Evolutionary conservation across 805 yeast genomes (phyloP).

Genomic region (Yarrowia phangngaensis): DNA sequence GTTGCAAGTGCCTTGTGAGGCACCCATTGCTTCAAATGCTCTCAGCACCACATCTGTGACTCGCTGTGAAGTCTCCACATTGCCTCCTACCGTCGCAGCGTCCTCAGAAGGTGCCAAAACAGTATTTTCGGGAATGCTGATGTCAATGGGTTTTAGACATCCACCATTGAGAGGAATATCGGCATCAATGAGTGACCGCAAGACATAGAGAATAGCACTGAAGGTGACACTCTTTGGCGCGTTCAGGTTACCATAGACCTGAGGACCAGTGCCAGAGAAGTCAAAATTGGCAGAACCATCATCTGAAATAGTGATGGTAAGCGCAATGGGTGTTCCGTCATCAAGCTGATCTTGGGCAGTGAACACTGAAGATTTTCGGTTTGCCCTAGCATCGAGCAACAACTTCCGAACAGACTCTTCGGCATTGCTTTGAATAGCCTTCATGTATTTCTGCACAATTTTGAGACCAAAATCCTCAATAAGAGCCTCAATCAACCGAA

Average conservation of each 20-base stretch:
- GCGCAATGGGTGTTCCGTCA: constrained; percentile 39
- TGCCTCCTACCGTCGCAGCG: constrained; percentile 93
- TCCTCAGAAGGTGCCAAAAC: constrained; percentile 71
- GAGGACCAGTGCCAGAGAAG: constrained; percentile 82
- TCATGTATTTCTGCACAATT: constrained; percentile 68
- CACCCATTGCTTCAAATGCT: constrained; percentile 87
- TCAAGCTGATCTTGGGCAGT: constrained; percentile 37
- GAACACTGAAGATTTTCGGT: constrained; percentile 37
- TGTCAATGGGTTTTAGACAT: constrained; percentile 72
- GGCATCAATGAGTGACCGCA: constrained; percentile 77
- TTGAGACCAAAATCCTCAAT: constrained; percentile 59
- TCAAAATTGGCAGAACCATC: constrained; percentile 70
- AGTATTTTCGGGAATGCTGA: constrained; percentile 59
- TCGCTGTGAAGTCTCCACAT: constrained; percentile 91
- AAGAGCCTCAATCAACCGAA: constrained; percentile 55
- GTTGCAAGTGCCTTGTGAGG: constrained; percentile 94
- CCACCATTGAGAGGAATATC: constrained; percentile 94
- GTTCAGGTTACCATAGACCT: constrained; percentile 82
- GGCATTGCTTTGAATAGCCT: constrained; percentile 77
- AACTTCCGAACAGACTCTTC: constrained; percentile 61
- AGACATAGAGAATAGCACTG: constrained; percentile 82
- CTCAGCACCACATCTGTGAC: constrained; percentile 83
- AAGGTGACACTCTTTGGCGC: constrained; percentile 89
- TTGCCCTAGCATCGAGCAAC: constrained; percentile 36
- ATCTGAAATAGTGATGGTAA: constrained; percentile 39